Percentiles rank a stretch among this genome's conserved stretches.
These are phyloP conservation scores for Pseudozyma sp. DNA, from an alignment of 1,284 basidiomycete genomes.

Conservation along the genomic window DNA sequence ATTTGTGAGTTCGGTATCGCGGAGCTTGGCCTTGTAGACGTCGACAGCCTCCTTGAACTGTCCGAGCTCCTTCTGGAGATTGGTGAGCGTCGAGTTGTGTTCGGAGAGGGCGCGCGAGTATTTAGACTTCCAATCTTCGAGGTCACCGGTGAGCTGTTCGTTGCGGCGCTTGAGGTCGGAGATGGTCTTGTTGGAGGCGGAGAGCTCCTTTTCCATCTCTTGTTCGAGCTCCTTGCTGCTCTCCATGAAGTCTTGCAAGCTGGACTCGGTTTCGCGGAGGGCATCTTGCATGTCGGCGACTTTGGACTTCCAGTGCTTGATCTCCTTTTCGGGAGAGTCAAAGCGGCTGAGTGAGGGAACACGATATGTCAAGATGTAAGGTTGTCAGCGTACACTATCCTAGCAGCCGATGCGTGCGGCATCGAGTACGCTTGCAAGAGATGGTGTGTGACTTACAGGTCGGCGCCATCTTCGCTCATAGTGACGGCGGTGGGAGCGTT, in stretches of 20 bases:
- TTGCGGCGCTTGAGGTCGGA: conserved; percentile 53
- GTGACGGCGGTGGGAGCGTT: conserved; percentile 18
- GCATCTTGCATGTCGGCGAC: conserved; percentile 61
- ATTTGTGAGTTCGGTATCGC: conserved; percentile 67
- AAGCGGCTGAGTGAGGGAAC: conserved; percentile 35
- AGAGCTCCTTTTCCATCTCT: conserved; percentile 66
- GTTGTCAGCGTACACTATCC: background rate
- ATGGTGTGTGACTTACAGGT: conserved; percentile 20
- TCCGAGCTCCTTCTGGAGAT: conserved; percentile 57
- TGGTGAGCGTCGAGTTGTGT: conserved; percentile 60
- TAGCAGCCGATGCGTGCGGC: too few species aligned
- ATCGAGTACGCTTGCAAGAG: too few species aligned
- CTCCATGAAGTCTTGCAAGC: conserved; percentile 65
- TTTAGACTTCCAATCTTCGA: conserved; percentile 67
- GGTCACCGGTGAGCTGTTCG: conserved; percentile 55
- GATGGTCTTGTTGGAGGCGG: conserved; percentile 44
- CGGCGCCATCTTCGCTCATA: conserved; percentile 46
- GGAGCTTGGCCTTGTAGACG: conserved; percentile 63
- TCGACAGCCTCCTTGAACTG: conserved; percentile 59
- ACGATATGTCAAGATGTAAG: background rate
- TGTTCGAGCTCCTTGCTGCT: conserved; percentile 64
- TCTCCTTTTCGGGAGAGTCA: conserved; percentile 57
- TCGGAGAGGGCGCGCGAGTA: conserved; percentile 62
- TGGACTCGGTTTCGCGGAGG: conserved; percentile 58
- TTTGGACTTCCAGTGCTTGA: conserved; percentile 59